phyloP scores from a whole-genome alignment of 2,329 filamentous ascomycete genomes.

The Septoria linicola region DNA sequence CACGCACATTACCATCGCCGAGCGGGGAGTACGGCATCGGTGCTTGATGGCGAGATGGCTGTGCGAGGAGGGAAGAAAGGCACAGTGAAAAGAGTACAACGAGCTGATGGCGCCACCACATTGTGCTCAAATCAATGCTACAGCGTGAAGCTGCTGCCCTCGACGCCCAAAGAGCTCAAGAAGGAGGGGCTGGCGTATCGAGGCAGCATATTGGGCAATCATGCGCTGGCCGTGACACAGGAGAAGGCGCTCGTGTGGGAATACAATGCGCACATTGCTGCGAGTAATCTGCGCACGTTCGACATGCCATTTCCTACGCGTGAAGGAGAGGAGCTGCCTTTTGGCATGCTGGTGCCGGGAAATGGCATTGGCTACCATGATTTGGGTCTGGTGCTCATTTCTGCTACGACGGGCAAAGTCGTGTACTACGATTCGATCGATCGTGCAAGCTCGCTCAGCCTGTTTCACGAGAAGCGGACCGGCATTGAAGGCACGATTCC shows the following conservation, averaged over 20 bases:
- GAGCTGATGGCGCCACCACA: slow-evolving; percentile 36
- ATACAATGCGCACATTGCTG: slow-evolving; percentile 64
- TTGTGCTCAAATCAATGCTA: slow-evolving; percentile 80
- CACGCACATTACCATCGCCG: slow-evolving; percentile 17
- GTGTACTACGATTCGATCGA: slow-evolving; percentile 96
- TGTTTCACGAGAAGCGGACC: slow-evolving; percentile 77
- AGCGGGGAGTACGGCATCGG: slow-evolving; percentile 11
- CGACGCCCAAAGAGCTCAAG: slow-evolving; percentile 74
- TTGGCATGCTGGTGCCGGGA: slow-evolving; percentile 78
- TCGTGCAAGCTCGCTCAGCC: slow-evolving; percentile 77
- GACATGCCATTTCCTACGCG: slow-evolving; percentile 72
- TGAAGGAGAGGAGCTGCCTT: slow-evolving; percentile 68
- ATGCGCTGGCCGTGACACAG: slow-evolving; percentile 73
- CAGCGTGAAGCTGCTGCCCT: slow-evolving; percentile 78
- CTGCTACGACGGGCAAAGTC: slow-evolving; percentile 79
- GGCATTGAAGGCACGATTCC: slow-evolving; percentile 75
- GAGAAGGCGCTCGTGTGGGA: slow-evolving; percentile 88
- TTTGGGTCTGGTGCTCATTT: slow-evolving; percentile 81
- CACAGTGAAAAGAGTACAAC: slow-evolving; percentile 27
- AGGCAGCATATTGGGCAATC: slow-evolving; percentile 24
- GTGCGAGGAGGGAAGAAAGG: slow-evolving; percentile 34
- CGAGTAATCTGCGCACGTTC: slow-evolving; percentile 77
- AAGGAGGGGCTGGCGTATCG: slow-evolving; percentile 59
- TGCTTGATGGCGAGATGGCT: slow-evolving; percentile 22
- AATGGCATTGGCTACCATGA: slow-evolving; percentile 75